Conservation (phyloP, 2,329 filamentous ascomycete species). For the Alternaria sp. region DNA sequence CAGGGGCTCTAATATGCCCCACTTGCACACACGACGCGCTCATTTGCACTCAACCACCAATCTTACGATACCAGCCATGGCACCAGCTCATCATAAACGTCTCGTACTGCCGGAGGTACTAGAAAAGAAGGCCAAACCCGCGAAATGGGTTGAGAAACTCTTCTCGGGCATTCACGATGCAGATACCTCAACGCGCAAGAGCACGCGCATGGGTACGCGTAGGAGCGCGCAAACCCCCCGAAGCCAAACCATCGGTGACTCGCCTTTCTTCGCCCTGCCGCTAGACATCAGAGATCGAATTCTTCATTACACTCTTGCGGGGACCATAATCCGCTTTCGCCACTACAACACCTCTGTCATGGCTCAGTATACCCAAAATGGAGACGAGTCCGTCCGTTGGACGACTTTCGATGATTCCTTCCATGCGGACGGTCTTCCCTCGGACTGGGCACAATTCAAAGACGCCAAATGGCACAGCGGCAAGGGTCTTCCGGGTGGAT, state of each 20-base stretch:
- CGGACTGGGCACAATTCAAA: background rate
- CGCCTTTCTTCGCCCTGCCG: background rate
- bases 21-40: background rate
- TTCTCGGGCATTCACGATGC: background rate
- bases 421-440: background rate
- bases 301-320: background rate
- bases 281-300: background rate
- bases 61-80: background rate
- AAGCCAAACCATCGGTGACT: background rate
- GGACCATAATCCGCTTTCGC: background rate
- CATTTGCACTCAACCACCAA: background rate
- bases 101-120: background rate
- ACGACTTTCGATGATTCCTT: background rate
- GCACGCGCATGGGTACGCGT: background rate
- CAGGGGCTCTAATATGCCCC: background rate
- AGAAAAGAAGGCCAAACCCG: too few relatives aligned
- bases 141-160: background rate
- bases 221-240: background rate
- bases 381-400: background rate
- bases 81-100: background rate
- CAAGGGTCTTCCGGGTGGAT: background rate
- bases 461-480: background rate
- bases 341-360: slow-evolving; percentile 2
- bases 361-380: background rate
- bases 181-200: background rate